Base-by-base conservation (phyloP, 257 asterid species). In the Petunia secreta region DNA sequence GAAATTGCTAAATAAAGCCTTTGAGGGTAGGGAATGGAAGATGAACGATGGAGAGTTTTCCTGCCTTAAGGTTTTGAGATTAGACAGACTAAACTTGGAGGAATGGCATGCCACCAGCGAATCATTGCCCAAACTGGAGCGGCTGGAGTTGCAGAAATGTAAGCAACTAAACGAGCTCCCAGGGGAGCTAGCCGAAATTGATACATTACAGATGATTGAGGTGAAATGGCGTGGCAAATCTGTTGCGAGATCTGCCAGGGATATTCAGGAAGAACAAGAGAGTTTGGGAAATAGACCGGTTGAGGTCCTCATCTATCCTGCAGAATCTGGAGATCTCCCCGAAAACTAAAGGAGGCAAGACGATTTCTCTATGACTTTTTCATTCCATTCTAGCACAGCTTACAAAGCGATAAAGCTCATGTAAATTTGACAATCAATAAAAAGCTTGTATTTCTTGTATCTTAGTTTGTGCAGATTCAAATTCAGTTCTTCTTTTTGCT, bases 81-180 rank as follows among this genome's bases (percentile, higher is more conserved):
- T 78, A 7, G 0, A 50, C 4, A 1, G 8, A 2, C 40, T 75
- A 38, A 9, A 75, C 2, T 36, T 79, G 34, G 62, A 50, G 74
- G 8, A 63, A 34, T 83, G 85, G 85, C 2, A 3, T 57, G 16
- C 57, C 60, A 14, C 74, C 2, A 11, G 11, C 2, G 66, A 74
- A 0, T n/a, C 53, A 8, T 79, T 83, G 9, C 81, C 83, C 5
- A 14, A 7, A 5, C 86, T 79, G 52, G 66, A 79, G 55, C 73
- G 54, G 16, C 79, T 83, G 54, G 46, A 71, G 3, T 48, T 83
- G 85, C 38, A 0, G 57, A n/a, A 52, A 14, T 83, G 85, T 66
- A 4, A 43, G 41, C 10, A 48, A 3, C 77, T 71, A 11, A 1
- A 2, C 39, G 63, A 66, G 77, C 63, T 83, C 58, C 83, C 85